Evolutionary conservation across 371 early-diverging fungal genomes (phyloP).

Genomic region (Batkoa obscura): DNA sequence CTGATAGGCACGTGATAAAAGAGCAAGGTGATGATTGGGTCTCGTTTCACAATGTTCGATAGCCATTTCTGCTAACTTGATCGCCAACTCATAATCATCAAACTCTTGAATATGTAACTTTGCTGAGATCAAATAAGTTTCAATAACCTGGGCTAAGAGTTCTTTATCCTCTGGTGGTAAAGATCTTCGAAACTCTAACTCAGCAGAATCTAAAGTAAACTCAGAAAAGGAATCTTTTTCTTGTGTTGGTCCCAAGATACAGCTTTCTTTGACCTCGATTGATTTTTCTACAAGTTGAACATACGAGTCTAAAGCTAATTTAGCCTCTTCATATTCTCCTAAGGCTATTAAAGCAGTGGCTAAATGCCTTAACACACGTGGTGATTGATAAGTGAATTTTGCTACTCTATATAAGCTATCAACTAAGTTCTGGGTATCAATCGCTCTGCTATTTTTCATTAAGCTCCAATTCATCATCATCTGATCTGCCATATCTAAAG

Average conservation of each 20-base stretch:
- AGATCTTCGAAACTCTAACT: conserved; percentile 11
- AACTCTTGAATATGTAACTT: conserved; percentile 26
- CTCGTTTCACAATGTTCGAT: conserved; percentile 13
- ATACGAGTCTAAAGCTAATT: conserved; percentile 41
- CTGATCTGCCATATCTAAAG: conserved; percentile 39
- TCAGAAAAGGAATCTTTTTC: conserved; percentile 8
- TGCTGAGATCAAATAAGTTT: conserved; percentile 5
- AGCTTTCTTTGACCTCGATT: neutral
- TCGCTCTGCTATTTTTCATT: conserved; percentile 12
- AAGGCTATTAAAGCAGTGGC: conserved; percentile 27
- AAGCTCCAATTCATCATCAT: conserved; percentile 33
- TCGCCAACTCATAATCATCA: conserved; percentile 19
- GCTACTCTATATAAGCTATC: conserved; percentile 41
- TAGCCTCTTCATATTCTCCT: conserved; percentile 58
- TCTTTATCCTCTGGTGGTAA: conserved; percentile 10
- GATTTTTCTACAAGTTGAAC: conserved; percentile 23
- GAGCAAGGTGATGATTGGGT: conserved; percentile 9
- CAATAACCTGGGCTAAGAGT: conserved; percentile 3
- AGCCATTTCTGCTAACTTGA: conserved; percentile 25
- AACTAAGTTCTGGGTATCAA: neutral
- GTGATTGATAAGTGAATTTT: conserved; percentile 50
- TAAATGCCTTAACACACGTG: conserved; percentile 41
- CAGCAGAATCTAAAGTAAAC: conserved; percentile 9
- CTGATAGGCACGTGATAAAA: conserved; percentile 23
- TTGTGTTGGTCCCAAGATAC: conserved; percentile 3